These are phyloP conservation scores for Coniochaeta prunicola DNA, from an alignment of 2,329 filamentous ascomycete genomes.

Conservation along the genomic window DNA sequence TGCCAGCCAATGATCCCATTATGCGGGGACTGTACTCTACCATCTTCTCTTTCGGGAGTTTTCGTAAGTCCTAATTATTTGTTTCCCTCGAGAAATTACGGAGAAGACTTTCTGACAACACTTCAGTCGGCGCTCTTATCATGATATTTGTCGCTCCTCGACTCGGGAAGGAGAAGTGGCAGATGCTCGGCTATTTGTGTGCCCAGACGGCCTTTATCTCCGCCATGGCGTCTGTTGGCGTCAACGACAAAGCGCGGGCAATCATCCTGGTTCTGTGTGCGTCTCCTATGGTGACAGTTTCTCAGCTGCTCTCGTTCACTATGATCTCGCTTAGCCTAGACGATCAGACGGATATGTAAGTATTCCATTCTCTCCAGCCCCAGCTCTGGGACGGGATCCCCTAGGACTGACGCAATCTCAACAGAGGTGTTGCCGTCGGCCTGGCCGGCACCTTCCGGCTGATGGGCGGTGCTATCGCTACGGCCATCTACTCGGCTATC, in stretches of 20 bases:
- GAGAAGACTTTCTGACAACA: neutral
- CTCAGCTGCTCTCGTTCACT: constrained; percentile 22
- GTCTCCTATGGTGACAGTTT: constrained; percentile 22
- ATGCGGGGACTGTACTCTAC: constrained; percentile 19
- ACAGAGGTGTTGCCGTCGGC: constrained; percentile 25
- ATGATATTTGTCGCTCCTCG: constrained; percentile 19
- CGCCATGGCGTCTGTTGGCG: constrained; percentile 23
- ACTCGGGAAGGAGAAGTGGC: constrained; percentile 26
- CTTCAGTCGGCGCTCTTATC: constrained; percentile 16
- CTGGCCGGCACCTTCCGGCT: constrained; percentile 27
- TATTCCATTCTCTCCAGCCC: neutral
- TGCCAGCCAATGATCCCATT: constrained; percentile 13
- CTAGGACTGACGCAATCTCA: neutral
- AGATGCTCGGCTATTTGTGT: constrained; percentile 22
- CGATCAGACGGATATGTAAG: constrained; percentile 24
- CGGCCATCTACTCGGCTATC: constrained; percentile 28
- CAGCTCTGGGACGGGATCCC: constrained; percentile 1
- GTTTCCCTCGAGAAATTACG: too few relatives aligned
- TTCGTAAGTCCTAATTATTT: constrained; percentile 7
- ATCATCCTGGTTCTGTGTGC: constrained; percentile 23
- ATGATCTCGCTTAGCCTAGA: constrained; percentile 26
- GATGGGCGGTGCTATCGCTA: constrained; percentile 27
- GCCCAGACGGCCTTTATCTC: constrained; percentile 27
- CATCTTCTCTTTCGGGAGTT: constrained; percentile 22
- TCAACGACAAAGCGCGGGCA: constrained; percentile 23